Evolutionary conservation across 305 asterid species (phyloP).

Genomic region (Solanum chacoense): DNA sequence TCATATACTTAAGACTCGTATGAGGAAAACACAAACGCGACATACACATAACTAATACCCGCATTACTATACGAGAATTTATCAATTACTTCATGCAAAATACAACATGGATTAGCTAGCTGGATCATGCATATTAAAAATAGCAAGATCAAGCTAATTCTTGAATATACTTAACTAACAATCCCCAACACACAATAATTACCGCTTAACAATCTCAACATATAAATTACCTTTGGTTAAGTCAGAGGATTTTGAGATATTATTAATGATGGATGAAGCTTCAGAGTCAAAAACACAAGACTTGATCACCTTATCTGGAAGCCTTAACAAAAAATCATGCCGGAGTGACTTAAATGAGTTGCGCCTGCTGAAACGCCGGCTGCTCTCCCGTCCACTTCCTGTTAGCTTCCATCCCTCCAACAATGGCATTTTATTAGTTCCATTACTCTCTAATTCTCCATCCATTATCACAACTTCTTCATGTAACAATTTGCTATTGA

Average conservation of each 20-base stretch:
- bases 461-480: background rate
- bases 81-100: background rate
- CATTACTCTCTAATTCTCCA: background rate
- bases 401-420: slow-evolving; percentile 27
- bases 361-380: slow-evolving; percentile 42
- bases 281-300: slow-evolving; percentile 37
- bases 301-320: slow-evolving; percentile 54
- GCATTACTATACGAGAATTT: background rate
- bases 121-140: background rate
- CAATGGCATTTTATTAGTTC: slow-evolving; percentile 24
- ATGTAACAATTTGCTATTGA: background rate
- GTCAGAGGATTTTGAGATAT: slow-evolving; percentile 36
- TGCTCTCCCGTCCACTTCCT: slow-evolving; percentile 35
- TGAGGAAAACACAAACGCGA: background rate
- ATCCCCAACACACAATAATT: background rate
- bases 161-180: background rate
- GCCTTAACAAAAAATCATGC: slow-evolving; percentile 40
- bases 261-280: slow-evolving; percentile 14
- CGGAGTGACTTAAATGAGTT: slow-evolving; percentile 57
- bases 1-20: background rate
- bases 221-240: slow-evolving; percentile 33
- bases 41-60: background rate
- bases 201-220: background rate
- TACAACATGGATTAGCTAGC: background rate
- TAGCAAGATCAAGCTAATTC: background rate